Conservation (phyloP, 495 filamentous ascomycete species). For the Chlorociboria aeruginascens region DNA sequence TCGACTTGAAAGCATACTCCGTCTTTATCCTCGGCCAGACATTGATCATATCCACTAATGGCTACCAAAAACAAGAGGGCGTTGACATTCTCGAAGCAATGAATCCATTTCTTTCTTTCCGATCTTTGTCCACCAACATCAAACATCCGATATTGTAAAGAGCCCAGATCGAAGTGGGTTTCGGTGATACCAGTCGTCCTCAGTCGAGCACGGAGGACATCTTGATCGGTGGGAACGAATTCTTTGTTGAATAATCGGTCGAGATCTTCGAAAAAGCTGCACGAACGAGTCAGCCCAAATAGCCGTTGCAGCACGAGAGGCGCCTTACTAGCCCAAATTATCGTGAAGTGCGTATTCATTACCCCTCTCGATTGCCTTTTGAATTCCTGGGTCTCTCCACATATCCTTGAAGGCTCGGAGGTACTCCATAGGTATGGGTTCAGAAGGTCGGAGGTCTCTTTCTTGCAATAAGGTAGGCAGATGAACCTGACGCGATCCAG, state of each 20-base stretch:
- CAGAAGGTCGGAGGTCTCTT: conserved; percentile 50
- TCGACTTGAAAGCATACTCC: conserved; percentile 50
- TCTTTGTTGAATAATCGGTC: conserved; percentile 79
- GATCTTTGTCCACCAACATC: conserved; percentile 96
- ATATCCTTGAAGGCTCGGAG: conserved; percentile 68
- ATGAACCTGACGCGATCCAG: conserved; percentile 8
- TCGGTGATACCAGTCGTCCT: conserved; percentile 96
- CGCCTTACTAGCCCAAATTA: conserved; percentile 79
- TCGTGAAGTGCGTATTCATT: conserved; percentile 97
- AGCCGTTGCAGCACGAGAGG: not conserved
- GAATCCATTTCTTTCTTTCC: conserved; percentile 99
- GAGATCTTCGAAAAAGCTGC: conserved; percentile 81
- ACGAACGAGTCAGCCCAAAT: conserved; percentile 13
- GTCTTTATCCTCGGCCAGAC: conserved; percentile 92
- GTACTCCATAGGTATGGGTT: conserved; percentile 58
- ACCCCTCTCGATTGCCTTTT: conserved; percentile 74
- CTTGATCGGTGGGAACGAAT: conserved; percentile 93
- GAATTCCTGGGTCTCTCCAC: conserved; percentile 77
- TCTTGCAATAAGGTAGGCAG: conserved; percentile 18
- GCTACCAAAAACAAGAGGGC: conserved; percentile 90
- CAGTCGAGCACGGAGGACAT: conserved; percentile 83
- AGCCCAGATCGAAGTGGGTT: conserved; percentile 87
- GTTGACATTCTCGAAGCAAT: conserved; percentile 97
- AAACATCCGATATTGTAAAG: conserved; percentile 97
- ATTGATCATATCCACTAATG: conserved; percentile 94